phyloP scores from a whole-genome alignment of 2,329 filamentous ascomycete species.

The Hyphodiscus sp. region DNA sequence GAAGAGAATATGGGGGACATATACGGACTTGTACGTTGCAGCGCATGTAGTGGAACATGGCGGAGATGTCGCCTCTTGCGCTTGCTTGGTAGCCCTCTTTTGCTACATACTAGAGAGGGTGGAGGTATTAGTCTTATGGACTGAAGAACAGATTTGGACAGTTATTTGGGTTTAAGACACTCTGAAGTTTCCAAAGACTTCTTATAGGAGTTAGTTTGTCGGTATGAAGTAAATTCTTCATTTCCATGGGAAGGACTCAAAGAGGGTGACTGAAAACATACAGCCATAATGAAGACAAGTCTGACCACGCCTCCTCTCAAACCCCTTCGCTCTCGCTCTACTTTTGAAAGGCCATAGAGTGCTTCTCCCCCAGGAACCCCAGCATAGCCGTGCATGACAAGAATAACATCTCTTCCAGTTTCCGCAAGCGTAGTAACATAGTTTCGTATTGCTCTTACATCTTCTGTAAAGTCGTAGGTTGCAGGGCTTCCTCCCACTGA shows the following conservation, averaged over 20 bases:
- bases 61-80: constrained; percentile 24
- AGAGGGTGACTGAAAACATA: neutral
- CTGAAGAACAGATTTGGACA: too few relatives aligned
- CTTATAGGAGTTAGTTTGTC: too few relatives aligned
- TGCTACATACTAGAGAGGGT: neutral
- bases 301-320: constrained; percentile 34
- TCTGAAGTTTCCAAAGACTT: too few relatives aligned
- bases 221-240: too few relatives aligned
- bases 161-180: too few relatives aligned
- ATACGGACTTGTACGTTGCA: constrained; percentile 27
- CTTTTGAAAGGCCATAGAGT: constrained; percentile 19
- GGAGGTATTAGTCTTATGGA: too few relatives aligned
- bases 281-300: constrained; percentile 32
- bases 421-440: constrained; percentile 28
- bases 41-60: constrained; percentile 32
- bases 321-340: constrained; percentile 25
- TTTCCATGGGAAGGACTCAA: too few relatives aligned
- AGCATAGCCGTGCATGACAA: constrained; percentile 23
- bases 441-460: constrained; percentile 32
- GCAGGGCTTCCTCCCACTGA: constrained; percentile 31
- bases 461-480: constrained; percentile 32
- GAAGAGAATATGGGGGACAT: constrained; percentile 9
- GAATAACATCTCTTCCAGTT: constrained; percentile 28
- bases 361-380: constrained; percentile 23
- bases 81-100: neutral